These are phyloP conservation scores for Fraxinus quadrangulata DNA, from an alignment of 257 asterid species.

Conservation along the genomic window DNA sequence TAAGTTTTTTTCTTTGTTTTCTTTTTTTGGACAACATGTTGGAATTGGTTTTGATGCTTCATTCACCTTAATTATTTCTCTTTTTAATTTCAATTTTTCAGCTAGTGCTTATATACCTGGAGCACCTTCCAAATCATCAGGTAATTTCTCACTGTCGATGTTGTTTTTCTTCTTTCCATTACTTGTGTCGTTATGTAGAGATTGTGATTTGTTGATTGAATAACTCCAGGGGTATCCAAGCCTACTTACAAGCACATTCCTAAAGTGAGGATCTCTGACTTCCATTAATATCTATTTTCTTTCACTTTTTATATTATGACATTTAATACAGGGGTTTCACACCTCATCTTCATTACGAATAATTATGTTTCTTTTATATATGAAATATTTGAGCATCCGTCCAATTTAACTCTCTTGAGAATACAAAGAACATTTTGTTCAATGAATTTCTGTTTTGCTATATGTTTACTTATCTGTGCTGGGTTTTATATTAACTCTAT, in stretches of 20 bases:
- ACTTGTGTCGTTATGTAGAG: constrained; percentile 22
- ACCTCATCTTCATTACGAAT: background rate
- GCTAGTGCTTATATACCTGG: constrained; percentile 96
- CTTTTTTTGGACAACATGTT: constrained; percentile 12
- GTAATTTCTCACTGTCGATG: constrained; percentile 35
- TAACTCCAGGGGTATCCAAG: constrained; percentile 51
- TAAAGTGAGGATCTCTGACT: constrained; percentile 50
- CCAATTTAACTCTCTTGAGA: constrained; percentile 11
- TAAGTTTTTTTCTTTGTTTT: constrained; percentile 40
- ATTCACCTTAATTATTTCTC: constrained; percentile 17
- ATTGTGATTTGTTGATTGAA: constrained; percentile 31
- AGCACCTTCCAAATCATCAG: constrained; percentile 63
- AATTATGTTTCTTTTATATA: constrained; percentile 2
- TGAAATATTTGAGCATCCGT: background rate
- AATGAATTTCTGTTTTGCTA: background rate
- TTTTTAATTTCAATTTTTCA: constrained; percentile 48
- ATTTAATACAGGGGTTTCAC: constrained; percentile 9
- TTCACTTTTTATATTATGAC: constrained; percentile 12
- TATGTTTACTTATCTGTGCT: background rate
- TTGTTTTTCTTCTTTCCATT: constrained; percentile 19
- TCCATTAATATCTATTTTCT: background rate
- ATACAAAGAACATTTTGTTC: constrained; percentile 9
- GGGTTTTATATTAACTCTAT: background rate
- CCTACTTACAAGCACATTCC: constrained; percentile 95
- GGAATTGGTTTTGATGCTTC: constrained; percentile 21